phyloP scores from a whole-genome alignment of 148 eudicot species.

The Simmondsia chinensis region DNA sequence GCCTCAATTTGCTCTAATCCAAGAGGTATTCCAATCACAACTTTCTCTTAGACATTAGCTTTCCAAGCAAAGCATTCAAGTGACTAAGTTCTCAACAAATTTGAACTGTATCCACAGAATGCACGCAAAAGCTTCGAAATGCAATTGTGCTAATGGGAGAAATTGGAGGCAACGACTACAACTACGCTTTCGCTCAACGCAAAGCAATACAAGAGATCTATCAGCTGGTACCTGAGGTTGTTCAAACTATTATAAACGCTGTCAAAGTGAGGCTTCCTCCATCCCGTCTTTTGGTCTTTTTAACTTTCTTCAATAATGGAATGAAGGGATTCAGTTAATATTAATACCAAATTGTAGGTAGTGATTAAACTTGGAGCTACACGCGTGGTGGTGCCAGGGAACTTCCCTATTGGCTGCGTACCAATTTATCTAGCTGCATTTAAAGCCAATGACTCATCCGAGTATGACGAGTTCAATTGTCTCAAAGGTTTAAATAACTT shows the following conservation, averaged over 20 bases:
- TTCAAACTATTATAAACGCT: constrained; percentile 8
- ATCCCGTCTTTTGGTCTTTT: too few species aligned
- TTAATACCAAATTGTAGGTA: too few species aligned
- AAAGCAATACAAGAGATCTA: not conserved
- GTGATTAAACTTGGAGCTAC: constrained; percentile 1
- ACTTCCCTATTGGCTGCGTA: constrained; percentile 7
- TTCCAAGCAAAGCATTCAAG: not conserved
- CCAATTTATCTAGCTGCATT: constrained; percentile 4
- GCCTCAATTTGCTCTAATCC: not conserved
- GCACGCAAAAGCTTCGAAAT: constrained; percentile 4
- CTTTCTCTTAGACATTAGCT: too few species aligned
- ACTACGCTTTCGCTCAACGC: constrained; percentile 12
- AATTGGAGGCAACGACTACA: constrained; percentile 33
- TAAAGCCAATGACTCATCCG: not conserved
- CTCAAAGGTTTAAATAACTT: not conserved
- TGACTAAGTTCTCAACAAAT: not conserved
- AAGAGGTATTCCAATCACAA: not conserved
- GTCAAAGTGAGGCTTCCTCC: constrained; percentile 12
- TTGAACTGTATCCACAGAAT: constrained; percentile 6
- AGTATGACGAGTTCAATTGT: not conserved
- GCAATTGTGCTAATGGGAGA: constrained; percentile 27
- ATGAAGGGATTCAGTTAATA: too few species aligned
- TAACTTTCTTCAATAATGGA: too few species aligned
- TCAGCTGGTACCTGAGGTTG: constrained; percentile 10
- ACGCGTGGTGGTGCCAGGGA: constrained; percentile 4